Base-by-base conservation (phyloP, 257 asterid species). In the Jasminum sambac region DNA sequence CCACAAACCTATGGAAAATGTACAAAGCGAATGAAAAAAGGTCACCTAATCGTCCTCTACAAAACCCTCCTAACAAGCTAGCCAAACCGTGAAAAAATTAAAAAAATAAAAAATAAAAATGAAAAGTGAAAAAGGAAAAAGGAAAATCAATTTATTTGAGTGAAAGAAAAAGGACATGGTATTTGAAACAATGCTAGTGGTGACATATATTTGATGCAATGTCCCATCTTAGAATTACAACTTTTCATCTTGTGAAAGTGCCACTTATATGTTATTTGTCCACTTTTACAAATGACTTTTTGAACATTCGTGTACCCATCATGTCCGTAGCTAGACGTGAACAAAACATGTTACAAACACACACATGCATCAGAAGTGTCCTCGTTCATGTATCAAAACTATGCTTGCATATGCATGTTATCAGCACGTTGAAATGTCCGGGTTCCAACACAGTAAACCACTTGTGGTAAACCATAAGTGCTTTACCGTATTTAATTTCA, bases 141-240 rank as follows among this genome's bases (percentile, higher is more conserved):
- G 40, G 4, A 48, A 17, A 13, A 38, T 11, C 16, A 58, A 63
- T 36, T 24, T 55, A 64, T n/a, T 39, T 55, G 61, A 25, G 61
- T n/a, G n/a, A n/a, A 62, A 37, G 64, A 72, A 23, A 60, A 70
- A 64, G n/a, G 8, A 39, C 55, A 4, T 37, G 13, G 55, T 40
- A 38, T 37, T 21, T 50, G 50, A 64, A 64, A 72, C 63, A 63
- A 40, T 44, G 73, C 30, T 55, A 63, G 71, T 77, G 72, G 70
- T 65, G 17, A 11, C 76, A 62, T n/a, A 44, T 79, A 24, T 69
- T 77, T 70, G 77, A 37, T 74, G 79, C 77, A 83, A 44, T 79
- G 82, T 65, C 76, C 83, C 80, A 21, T 70, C 46, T 63, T n/a
- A 58, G 23, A 16, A 34, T 70, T 80, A 78, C 75, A 76, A 61